Conservation (phyloP, 2,329 filamentous ascomycete genomes). For the Capronia epimyces region DNA sequence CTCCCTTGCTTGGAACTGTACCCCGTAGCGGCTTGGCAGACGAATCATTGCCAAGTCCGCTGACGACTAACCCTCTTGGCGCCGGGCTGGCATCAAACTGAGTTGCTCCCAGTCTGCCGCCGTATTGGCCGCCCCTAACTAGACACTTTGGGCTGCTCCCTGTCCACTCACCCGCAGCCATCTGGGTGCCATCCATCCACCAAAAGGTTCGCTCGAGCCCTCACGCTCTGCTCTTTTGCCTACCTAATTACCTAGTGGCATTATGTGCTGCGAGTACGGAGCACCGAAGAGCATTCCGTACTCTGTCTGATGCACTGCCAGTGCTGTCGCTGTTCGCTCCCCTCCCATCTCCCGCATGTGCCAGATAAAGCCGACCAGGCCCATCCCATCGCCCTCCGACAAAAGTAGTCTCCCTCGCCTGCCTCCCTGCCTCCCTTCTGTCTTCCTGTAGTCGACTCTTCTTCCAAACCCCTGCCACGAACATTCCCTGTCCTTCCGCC, state of each 20-base stretch:
- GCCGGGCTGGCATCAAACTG: conserved; percentile 3
- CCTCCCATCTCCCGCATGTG: not conserved
- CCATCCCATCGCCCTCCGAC: not conserved
- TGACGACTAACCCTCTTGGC: conserved; percentile 13
- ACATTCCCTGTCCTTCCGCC: not conserved
- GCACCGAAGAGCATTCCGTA: too few relatives aligned
- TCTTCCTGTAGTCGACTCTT: not conserved
- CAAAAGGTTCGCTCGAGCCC: not conserved
- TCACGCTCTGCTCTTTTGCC: too few relatives aligned
- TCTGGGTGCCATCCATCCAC: not conserved
- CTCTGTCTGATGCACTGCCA: too few relatives aligned
- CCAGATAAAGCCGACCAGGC: not conserved
- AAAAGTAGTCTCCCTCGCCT: not conserved
- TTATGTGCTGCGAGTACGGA: too few relatives aligned
- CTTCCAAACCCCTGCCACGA: not conserved
- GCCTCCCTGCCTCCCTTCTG: not conserved
- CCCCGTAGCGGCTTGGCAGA: conserved; percentile 15
- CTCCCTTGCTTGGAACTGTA: conserved; percentile 1
- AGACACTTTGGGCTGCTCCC: not conserved
- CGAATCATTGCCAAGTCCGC: conserved; percentile 20
- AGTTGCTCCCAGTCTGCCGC: not conserved
- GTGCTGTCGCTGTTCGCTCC: too few relatives aligned
- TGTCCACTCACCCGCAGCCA: not conserved
- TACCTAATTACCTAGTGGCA: too few relatives aligned
- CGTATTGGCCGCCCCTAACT: not conserved